A percentile compares a stretch with the other conserved stretches of the same genome.
phyloP scores from a whole-genome alignment of 495 filamentous ascomycete species.

The Aspergillus hancockii region DNA sequence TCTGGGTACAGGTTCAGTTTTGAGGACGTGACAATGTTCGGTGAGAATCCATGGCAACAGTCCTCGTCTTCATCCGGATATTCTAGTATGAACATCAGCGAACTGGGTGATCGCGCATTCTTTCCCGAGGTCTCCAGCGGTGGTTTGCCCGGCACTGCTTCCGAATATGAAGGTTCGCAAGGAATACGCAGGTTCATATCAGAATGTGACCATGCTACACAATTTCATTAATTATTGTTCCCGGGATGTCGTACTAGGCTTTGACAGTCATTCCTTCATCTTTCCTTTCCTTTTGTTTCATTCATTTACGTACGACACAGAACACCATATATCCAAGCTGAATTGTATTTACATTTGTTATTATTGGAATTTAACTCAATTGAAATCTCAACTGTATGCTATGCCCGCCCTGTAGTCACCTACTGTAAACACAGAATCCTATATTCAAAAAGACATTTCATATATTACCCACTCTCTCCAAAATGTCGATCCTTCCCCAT shows the following conservation, averaged over 20 bases:
- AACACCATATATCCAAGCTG: neutral
- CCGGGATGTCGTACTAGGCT: slow-evolving; percentile 13
- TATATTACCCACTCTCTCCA: neutral
- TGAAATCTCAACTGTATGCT: neutral
- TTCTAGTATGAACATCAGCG: slow-evolving; percentile 55
- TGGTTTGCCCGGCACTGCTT: slow-evolving; percentile 39
- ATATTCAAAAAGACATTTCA: too few species aligned
- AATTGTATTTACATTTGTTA: neutral
- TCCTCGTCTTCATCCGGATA: slow-evolving; percentile 47
- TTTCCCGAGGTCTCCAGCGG: slow-evolving; percentile 39
- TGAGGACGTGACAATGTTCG: slow-evolving; percentile 46
- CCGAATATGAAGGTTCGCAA: slow-evolving; percentile 76
- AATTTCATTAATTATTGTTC: slow-evolving; percentile 15
- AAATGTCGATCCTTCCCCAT: neutral
- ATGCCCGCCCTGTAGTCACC: too few species aligned
- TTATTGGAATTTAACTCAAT: neutral
- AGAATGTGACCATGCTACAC: slow-evolving; percentile 70
- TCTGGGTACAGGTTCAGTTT: slow-evolving; percentile 43
- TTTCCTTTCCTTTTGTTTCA: slow-evolving; percentile 9
- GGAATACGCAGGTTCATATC: slow-evolving; percentile 87
- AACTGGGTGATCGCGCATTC: slow-evolving; percentile 47
- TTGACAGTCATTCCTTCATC: slow-evolving; percentile 26
- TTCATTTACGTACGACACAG: too few species aligned
- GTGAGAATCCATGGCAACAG: slow-evolving; percentile 49
- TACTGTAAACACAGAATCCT: too few species aligned